Base-by-base conservation (phyloP, 108 stramenopile species). In the Pseudonitzschia pungens region DNA sequence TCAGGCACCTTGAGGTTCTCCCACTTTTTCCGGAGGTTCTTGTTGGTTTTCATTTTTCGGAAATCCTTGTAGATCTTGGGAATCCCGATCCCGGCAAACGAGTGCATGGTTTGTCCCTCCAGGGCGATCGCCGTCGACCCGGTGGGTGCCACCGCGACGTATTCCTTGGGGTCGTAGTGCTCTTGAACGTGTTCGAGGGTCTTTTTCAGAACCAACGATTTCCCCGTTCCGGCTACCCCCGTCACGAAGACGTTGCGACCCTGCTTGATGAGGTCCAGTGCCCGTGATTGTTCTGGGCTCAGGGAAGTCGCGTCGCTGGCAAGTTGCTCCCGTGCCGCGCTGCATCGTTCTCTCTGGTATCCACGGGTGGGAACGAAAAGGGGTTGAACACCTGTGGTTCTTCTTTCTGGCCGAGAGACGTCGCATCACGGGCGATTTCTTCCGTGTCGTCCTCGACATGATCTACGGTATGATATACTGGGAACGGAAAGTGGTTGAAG, bases 71-170 rank as follows among this genome's bases (percentile, higher is more conserved):
- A 28, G 27, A 66, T 22, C 41, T 63, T 58, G 11, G 71, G 74
- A 36, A 83, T 58, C 0, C 91, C 91, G 28, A 89, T 71, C 0
- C 91, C 91, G 12, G 89, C 79, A 77, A 91, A 96, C 16, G 78
- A 77, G 75, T 96, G 92, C n/a, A 96, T 72, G 4, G 95, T 96
- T 70, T 83, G 83, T 20, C 93, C 93, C 7, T 87, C 83, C n/a
- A 92, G 66, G 10, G 78, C 74, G 54, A 83, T 76, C 8, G 93
- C 93, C 1, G 90, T 85, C 12, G 84, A 69, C 32, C 90, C 93
- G 11, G 93, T 94, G 9, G 93, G 76, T 29, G 89, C 91, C 28
- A 87, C 75, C n/a, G 86, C 84, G 16, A 73, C 86, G 21, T 73
- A 78, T 77, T 74, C 60, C 16, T 68, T 54, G 11, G 36, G 43